Conservation (phyloP, 176 grass and related monocot species). For the Zea luxurians region DNA sequence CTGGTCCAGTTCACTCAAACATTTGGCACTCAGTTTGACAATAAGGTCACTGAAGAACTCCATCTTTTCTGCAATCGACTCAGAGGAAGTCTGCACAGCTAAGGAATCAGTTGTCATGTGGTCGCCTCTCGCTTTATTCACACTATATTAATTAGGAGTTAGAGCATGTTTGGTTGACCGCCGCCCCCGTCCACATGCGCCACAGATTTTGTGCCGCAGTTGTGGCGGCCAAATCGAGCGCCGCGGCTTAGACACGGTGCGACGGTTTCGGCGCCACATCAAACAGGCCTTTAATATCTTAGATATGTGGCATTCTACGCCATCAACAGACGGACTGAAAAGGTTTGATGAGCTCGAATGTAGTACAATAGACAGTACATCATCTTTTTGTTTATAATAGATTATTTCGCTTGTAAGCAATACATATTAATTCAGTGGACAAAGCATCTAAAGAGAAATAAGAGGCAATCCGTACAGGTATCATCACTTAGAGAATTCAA, state of each 20-base stretch:
- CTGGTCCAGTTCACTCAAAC: conserved; percentile 51
- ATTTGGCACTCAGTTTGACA: conserved; percentile 62
- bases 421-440: conserved; percentile 12
- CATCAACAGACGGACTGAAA: conserved; percentile 25
- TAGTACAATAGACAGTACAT: too few species aligned
- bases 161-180: too few species aligned
- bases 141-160: conserved; percentile 24
- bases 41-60: conserved; percentile 56
- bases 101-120: conserved; percentile 47
- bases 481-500: conserved; percentile 30
- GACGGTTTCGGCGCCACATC: too few species aligned
- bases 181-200: too few species aligned
- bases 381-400: background rate
- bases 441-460: conserved; percentile 34
- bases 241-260: too few species aligned
- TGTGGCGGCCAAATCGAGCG: too few species aligned
- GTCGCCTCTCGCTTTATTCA: conserved; percentile 20
- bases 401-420: conserved; percentile 41
- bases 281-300: too few species aligned
- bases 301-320: background rate
- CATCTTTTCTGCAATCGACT: conserved; percentile 50
- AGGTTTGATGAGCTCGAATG: background rate
- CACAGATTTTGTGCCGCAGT: too few species aligned
- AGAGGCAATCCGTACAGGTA: background rate
- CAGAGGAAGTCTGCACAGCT: conserved; percentile 29